These are phyloP conservation scores for Pichia inconspicua DNA, from an alignment of 1,139 yeast species.

Conservation along the genomic window DNA sequence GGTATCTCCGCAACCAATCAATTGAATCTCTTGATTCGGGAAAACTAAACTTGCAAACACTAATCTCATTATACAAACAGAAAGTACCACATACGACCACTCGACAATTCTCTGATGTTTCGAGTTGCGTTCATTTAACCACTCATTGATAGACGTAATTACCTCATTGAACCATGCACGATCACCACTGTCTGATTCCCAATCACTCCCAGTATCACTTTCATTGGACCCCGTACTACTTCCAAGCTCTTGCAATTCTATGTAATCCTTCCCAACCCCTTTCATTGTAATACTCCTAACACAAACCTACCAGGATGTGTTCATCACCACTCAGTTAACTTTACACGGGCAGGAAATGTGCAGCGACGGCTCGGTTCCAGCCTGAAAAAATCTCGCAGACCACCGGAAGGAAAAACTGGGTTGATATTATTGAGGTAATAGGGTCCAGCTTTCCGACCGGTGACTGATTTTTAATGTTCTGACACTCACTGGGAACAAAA, in stretches of 20 bases:
- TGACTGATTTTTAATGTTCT: not conserved
- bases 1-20: constrained; percentile 37
- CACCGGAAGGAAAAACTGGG: not conserved
- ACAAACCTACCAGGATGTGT: not conserved
- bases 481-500: too few relatives aligned
- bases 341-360: not conserved
- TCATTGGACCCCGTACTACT: not conserved
- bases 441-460: not conserved
- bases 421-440: too few relatives aligned
- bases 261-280: not conserved
- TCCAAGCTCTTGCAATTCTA: not conserved
- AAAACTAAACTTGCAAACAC: not conserved
- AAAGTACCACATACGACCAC: not conserved
- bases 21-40: constrained; percentile 9
- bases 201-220: not conserved
- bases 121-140: not conserved
- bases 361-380: not conserved
- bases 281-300: not conserved
- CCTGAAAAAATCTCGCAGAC: too few relatives aligned
- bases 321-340: not conserved
- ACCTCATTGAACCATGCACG: not conserved
- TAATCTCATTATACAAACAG: not conserved
- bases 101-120: not conserved
- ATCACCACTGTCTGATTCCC: not conserved
- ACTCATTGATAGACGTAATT: too few relatives aligned